Percentiles rank a stretch among this genome's conserved stretches.
Evolutionary conservation across 345 rosid species (phyloP).

Genomic region (Euphorbia pulcherrima): DNA sequence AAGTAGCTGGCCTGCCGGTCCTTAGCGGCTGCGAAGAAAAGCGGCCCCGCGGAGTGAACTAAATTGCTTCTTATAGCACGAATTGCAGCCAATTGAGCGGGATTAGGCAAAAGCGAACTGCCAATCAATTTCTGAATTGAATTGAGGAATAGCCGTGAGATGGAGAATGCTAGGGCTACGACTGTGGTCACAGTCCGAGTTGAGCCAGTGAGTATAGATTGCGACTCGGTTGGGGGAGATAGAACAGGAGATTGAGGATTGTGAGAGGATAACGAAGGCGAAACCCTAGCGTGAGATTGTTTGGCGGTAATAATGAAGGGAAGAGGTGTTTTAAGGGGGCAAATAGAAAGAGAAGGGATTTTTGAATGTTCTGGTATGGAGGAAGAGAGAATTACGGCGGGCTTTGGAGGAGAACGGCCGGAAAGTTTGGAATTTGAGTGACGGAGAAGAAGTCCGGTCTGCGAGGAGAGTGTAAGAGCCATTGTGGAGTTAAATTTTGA

Average conservation of each 20-base stretch:
- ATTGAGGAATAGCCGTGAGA: slow-evolving; percentile 8
- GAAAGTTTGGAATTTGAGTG: not conserved
- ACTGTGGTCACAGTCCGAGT: slow-evolving; percentile 26
- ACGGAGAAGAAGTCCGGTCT: slow-evolving; percentile 3
- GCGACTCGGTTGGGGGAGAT: not conserved
- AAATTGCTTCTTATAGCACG: slow-evolving; percentile 31
- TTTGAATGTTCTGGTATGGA: not conserved
- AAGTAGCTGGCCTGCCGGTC: slow-evolving; percentile 49
- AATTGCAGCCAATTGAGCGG: slow-evolving; percentile 22
- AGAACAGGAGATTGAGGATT: not conserved
- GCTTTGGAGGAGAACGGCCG: not conserved
- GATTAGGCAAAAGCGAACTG: slow-evolving; percentile 21
- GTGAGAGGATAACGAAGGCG: slow-evolving; percentile 5
- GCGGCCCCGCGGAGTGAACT: slow-evolving; percentile 31
- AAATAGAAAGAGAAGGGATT: not conserved
- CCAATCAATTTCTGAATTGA: slow-evolving; percentile 12
- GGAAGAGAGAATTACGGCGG: not conserved
- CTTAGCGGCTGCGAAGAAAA: slow-evolving; percentile 62
- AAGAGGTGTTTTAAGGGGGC: not conserved
- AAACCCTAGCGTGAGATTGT: slow-evolving; percentile 16
- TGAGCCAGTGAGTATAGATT: slow-evolving; percentile 13
- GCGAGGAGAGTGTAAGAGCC: slow-evolving; percentile 19
- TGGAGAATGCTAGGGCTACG: slow-evolving; percentile 11
- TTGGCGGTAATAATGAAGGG: not conserved
- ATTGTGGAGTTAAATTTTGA: not conserved